Base-by-base conservation (phyloP, 352 stramenopile genomes). In the Pythium folliculosum region DNA sequence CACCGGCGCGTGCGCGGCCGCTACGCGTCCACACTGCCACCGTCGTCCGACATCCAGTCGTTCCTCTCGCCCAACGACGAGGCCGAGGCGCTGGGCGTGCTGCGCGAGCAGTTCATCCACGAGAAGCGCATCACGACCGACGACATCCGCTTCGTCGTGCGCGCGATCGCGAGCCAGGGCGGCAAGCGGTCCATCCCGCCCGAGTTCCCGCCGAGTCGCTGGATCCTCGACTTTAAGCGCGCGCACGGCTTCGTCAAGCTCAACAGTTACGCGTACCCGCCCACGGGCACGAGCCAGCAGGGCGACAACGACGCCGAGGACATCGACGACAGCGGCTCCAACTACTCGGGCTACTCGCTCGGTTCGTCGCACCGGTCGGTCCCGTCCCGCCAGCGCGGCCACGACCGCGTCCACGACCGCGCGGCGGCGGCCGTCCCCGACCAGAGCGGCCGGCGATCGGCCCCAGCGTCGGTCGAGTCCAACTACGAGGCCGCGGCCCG, bases 61-160 rank as follows among this genome's bases (percentile, higher is more conserved):
- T 67, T 80, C 44, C 71, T 91, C 59, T 77, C 79, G 35, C 67
- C 71, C n/a, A 71, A 77, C 53, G 71, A 87, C 27, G 82, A 88
- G 63, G 71, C 78, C 30, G 82, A 89, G 47, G 70, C 76, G 9
- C 58, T 91, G 5, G 55, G 60, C 8, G 57, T 88, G 44, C 67
- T 91, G 14, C 78, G 78, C 38, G 79, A 87, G 43, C 76, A 89
- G 63, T 88, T 78, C 22, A 50, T 81, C 45, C 76, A 82, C 45
- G 77, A 84, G n/a, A 65, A 70, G 19, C 64, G 72, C 30, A 68
- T 78, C 35, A 67, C 71, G 44, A 59, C 71, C 38, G 64, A 73
- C 73, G 80, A 91, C 69, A 84, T 91, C 50, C 73, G 71, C 22
- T 80, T 84, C 60, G 80, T 89, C n/a, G 79, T 83, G 53, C 83